Base-by-base conservation (phyloP, 169 alveolate genomes). In the Cyclospora cayetanensis region DNA sequence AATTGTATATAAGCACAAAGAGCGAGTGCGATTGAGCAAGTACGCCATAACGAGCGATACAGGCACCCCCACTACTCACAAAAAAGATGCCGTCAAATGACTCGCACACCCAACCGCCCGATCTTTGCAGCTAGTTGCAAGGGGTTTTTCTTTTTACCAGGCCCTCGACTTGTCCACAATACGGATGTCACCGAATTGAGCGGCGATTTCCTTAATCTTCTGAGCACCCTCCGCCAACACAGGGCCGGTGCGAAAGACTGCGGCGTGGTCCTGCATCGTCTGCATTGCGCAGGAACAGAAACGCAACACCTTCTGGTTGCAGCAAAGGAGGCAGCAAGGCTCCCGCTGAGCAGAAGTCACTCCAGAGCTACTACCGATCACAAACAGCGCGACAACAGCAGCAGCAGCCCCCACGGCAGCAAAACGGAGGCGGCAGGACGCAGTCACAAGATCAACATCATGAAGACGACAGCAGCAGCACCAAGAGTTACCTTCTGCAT, bases 261-360 rank as follows among this genome's bases (percentile, higher is more conserved):
- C 98, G 15, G 99, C 99, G 86, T 98, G 98, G 85, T 95, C 97
- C 95, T 98, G 99, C 99, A 98, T 98, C 53, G 96, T 95, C 94
- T 70, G 91, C 35, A 25, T 25, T 3, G n/a, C n/a, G n/a, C n/a
- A n/a, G n/a, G 27, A 27, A 43, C 12, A 27, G 88, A 20, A 29
- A 25, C 35, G 31, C 27, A n/a, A 76, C 25, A 7, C 55, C 9
- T 4, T 4, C 46, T 9, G 46, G 15, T 4, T n/a, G 25, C 80
- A 4, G 46, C 39, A 15, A 7, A 29, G 43, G 43, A 9, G n/a
- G 74, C 29, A n/a, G 74, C 74, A 11, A 18, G 34, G 60, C 9
- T 50, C 25, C 25, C 25, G 18, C 18, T 9, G 25, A 50, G 60
- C 60, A 18, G 25, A 50, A 18, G 60, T 18, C 9, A 50, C 60